Conservation (phyloP, 2,329 filamentous ascomycete species). For the Teratosphaeria viscida region DNA sequence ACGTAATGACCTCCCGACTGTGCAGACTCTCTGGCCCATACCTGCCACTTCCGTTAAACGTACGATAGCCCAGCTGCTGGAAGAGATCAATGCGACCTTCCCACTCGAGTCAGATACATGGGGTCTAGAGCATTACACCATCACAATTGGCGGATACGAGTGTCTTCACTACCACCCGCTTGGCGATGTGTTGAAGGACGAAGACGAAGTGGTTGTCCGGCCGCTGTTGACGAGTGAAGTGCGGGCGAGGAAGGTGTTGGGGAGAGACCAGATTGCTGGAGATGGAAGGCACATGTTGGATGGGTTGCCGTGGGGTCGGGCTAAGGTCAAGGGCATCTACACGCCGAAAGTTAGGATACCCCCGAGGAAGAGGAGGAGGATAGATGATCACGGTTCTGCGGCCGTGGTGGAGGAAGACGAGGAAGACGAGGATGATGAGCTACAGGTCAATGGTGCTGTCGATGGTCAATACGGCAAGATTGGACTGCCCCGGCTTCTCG, state of each 20-base stretch:
- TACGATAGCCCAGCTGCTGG: constrained; percentile 66
- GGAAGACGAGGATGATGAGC: constrained; percentile 9
- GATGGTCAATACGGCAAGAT: neutral
- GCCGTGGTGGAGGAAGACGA: constrained; percentile 32
- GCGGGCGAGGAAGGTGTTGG: constrained; percentile 59
- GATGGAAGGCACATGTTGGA: constrained; percentile 77
- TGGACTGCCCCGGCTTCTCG: neutral
- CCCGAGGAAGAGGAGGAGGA: constrained; percentile 21
- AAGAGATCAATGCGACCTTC: constrained; percentile 67
- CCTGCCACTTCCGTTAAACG: constrained; percentile 24
- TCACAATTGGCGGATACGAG: constrained; percentile 71
- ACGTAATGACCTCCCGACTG: constrained; percentile 62
- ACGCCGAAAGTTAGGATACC: constrained; percentile 28
- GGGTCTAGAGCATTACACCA: constrained; percentile 82
- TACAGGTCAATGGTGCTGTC: neutral
- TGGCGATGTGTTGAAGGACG: constrained; percentile 60
- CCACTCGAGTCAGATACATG: constrained; percentile 73
- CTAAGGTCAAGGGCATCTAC: constrained; percentile 47
- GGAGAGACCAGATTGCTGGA: constrained; percentile 67
- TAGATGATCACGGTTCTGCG: constrained; percentile 23
- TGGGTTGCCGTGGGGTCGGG: constrained; percentile 72
- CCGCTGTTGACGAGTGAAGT: constrained; percentile 67
- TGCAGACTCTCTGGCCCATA: constrained; percentile 62
- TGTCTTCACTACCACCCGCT: constrained; percentile 77
- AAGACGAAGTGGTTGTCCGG: constrained; percentile 75